phyloP scores from a whole-genome alignment of 2,329 filamentous ascomycete genomes.

The Ophiosphaerella herpotricha region DNA sequence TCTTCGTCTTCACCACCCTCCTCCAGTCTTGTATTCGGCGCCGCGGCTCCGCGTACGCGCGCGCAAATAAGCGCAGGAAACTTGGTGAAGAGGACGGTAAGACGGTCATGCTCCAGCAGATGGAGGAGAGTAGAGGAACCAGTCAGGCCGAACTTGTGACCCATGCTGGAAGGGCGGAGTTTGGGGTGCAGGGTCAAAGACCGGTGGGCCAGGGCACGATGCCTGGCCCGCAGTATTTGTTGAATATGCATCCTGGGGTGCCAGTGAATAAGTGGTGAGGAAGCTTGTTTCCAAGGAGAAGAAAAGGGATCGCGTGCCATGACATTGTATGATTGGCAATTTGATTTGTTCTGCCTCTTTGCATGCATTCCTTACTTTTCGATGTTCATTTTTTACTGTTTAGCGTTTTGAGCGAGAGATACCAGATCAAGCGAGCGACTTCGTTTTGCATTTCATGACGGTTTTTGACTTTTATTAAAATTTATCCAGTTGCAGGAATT shows the following conservation, averaged over 20 bases:
- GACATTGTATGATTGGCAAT: neutral
- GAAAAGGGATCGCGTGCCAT: neutral
- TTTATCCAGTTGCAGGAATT: too few relatives aligned
- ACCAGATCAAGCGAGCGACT: too few relatives aligned
- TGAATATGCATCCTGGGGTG: constrained; percentile 47
- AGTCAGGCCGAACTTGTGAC: constrained; percentile 15
- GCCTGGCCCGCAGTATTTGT: constrained; percentile 43
- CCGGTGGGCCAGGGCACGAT: constrained; percentile 27
- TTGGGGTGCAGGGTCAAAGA: constrained; percentile 13
- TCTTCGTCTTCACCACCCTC: constrained; percentile 26
- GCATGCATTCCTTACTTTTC: too few relatives aligned
- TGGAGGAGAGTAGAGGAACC: constrained; percentile 10
- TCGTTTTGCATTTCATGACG: too few relatives aligned
- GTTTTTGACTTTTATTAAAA: too few relatives aligned
- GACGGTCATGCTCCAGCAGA: constrained; percentile 26
- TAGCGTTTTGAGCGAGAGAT: too few relatives aligned
- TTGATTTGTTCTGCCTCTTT: neutral
- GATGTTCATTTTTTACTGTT: too few relatives aligned
- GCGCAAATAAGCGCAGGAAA: constrained; percentile 12
- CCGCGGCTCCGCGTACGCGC: constrained; percentile 31
- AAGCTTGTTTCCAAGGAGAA: neutral
- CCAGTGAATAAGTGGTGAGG: constrained; percentile 32
- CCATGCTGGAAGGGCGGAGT: constrained; percentile 7
- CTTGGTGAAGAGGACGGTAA: constrained; percentile 26
- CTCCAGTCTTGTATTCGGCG: constrained; percentile 32